These are phyloP conservation scores for Fagopyrum tataricum DNA, from an alignment of 148 eudicot genomes.

Conservation along the genomic window DNA sequence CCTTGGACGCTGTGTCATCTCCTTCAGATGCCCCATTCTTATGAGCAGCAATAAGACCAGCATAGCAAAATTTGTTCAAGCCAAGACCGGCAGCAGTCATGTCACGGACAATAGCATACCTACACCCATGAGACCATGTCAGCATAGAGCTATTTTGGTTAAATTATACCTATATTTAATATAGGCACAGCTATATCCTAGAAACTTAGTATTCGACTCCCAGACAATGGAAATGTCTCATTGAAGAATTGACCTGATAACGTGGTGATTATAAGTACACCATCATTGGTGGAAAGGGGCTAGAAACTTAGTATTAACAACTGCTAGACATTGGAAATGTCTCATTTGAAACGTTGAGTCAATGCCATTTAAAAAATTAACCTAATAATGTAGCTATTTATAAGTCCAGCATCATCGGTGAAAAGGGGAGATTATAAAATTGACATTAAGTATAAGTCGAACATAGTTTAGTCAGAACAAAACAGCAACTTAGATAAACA, in stretches of 20 bases:
- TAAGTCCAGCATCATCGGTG: not conserved
- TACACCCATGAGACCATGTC: conserved; percentile 15
- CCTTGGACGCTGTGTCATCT: conserved; percentile 58
- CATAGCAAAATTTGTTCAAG: conserved; percentile 86
- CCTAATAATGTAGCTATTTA: not conserved
- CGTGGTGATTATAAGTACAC: not conserved
- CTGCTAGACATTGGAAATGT: not conserved
- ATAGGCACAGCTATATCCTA: not conserved
- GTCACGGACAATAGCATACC: conserved; percentile 89
- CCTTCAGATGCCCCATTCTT: conserved; percentile 50
- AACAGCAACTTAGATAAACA: not conserved
- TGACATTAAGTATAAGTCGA: not conserved
- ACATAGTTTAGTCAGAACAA: not conserved
- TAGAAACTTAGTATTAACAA: not conserved
- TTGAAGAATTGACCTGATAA: not conserved
- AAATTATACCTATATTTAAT: not conserved
- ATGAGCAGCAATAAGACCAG: conserved; percentile 88
- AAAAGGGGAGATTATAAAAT: not conserved
- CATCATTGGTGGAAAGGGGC: not conserved
- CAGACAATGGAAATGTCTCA: not conserved
- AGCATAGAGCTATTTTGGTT: not conserved
- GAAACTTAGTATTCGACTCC: not conserved
- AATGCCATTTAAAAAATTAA: not conserved
- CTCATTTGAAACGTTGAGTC: not conserved
- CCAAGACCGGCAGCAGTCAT: conserved; percentile 99